These are phyloP conservation scores for Apiospora aurea DNA, from an alignment of 2,329 filamentous ascomycete genomes.

Conservation along the genomic window DNA sequence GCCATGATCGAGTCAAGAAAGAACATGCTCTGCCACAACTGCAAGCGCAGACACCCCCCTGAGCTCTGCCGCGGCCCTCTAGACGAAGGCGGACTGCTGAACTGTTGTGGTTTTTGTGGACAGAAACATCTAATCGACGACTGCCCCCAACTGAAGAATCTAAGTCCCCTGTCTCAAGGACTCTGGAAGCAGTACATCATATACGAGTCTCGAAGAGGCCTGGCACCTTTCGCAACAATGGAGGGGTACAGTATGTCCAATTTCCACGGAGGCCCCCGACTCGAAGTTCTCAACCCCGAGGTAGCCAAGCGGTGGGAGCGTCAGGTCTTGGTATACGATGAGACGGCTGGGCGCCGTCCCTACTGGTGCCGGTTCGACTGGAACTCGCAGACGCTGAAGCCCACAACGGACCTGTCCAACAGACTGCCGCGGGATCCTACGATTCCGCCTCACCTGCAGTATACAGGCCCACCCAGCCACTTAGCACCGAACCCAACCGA, in stretches of 20 bases:
- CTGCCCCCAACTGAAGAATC: background rate
- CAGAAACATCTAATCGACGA: background rate
- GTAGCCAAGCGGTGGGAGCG: background rate
- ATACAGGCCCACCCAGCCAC: background rate
- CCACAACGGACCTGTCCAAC: background rate
- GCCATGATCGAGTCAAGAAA: background rate
- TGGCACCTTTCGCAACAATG: background rate
- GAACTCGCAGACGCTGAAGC: background rate
- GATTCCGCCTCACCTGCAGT: background rate
- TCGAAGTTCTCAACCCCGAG: background rate
- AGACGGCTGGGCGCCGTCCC: background rate
- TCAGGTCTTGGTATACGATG: background rate
- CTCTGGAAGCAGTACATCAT: conserved; percentile 7
- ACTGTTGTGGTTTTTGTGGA: background rate
- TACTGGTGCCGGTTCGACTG: background rate
- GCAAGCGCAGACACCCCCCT: background rate
- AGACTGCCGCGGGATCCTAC: background rate
- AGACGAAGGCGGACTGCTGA: background rate
- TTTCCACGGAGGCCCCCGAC: background rate
- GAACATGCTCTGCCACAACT: background rate
- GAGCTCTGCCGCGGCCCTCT: background rate
- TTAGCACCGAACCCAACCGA: background rate
- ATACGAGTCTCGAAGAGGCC: background rate
- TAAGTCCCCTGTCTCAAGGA: background rate
- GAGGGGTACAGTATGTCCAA: background rate